A percentile compares a stretch with the other conserved stretches of the same genome.
phyloP scores from a whole-genome alignment of 768 basidiomycete genomes.

The Pleurotus tuoliensis region DNA sequence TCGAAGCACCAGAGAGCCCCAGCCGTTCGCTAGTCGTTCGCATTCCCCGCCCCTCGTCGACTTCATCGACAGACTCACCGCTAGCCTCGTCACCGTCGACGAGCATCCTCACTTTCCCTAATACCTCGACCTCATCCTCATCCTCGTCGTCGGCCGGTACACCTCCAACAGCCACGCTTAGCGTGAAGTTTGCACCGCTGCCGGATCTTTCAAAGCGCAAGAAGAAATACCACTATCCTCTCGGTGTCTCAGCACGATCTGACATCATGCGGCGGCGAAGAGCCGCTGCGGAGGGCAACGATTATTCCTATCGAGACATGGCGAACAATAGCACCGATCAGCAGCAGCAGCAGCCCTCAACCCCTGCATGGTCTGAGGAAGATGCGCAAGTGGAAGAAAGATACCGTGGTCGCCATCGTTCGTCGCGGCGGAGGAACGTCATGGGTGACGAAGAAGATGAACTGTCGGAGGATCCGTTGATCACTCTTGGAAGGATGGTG shows the following conservation, averaged over 20 bases:
- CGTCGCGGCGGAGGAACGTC: slow-evolving; percentile 17
- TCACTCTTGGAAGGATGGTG: slow-evolving; percentile 46
- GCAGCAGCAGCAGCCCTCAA: not conserved
- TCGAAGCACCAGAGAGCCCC: not conserved
- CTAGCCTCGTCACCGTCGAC: slow-evolving; percentile 40
- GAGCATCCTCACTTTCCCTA: slow-evolving; percentile 2
- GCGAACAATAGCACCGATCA: not conserved
- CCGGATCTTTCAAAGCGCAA: slow-evolving; percentile 48
- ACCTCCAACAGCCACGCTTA: slow-evolving; percentile 21
- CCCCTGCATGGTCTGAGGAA: not conserved
- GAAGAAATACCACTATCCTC: slow-evolving; percentile 43
- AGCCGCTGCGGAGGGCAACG: not conserved
- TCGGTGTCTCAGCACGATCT: slow-evolving; percentile 51
- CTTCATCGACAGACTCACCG: slow-evolving; percentile 63
- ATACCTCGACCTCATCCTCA: not conserved
- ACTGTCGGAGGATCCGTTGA: slow-evolving; percentile 41
- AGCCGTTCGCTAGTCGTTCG: not conserved
- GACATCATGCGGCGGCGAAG: slow-evolving; percentile 33
- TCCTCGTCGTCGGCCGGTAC: slow-evolving; percentile 12
- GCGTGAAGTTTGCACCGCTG: slow-evolving; percentile 57
- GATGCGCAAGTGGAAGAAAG: slow-evolving; percentile 9
- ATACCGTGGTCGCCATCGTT: slow-evolving; percentile 13
- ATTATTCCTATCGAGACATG: not conserved
- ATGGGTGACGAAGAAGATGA: slow-evolving; percentile 21
- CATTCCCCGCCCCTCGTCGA: slow-evolving; percentile 61